Evolutionary conservation across 2,329 filamentous ascomycete species (phyloP).

Genomic region (Fusarium kyushuense): DNA sequence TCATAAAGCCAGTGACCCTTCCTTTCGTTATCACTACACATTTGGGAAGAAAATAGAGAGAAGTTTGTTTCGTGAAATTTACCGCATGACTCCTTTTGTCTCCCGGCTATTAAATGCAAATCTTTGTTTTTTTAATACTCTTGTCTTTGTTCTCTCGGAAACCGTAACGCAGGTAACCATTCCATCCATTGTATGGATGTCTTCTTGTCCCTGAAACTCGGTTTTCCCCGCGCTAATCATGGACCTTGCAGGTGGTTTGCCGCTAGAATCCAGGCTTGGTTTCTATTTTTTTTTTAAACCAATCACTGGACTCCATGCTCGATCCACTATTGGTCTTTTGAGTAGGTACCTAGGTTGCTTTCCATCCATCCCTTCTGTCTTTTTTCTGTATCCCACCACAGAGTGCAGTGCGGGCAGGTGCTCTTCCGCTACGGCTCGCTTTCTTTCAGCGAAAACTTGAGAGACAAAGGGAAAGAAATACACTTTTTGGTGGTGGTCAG

Average conservation of each 20-base stretch:
- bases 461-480: constrained; percentile 12
- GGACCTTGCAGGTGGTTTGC: constrained; percentile 39
- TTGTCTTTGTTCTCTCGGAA: background rate
- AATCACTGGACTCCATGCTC: constrained; percentile 17
- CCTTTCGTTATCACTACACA: constrained; percentile 6
- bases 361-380: background rate
- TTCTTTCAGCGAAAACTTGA: background rate
- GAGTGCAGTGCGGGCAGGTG: constrained; percentile 9
- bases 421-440: constrained; percentile 22
- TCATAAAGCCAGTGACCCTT: background rate
- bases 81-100: background rate
- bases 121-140: background rate
- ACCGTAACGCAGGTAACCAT: background rate
- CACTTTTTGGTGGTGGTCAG: constrained; percentile 11
- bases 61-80: constrained; percentile 10
- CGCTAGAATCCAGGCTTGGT: constrained; percentile 31
- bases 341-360: background rate
- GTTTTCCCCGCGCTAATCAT: constrained; percentile 39
- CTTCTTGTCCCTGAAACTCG: constrained; percentile 1
- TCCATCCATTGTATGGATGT: background rate
- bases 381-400: constrained; percentile 3
- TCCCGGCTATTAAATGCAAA: accelerated
- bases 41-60: constrained; percentile 14
- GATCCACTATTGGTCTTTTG: constrained; percentile 3
- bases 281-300: constrained; percentile 1